A percentile compares a stretch with the other conserved stretches of the same genome.
phyloP scores from a whole-genome alignment of 495 filamentous ascomycete species.

The Daldinia caldariorum region DNA sequence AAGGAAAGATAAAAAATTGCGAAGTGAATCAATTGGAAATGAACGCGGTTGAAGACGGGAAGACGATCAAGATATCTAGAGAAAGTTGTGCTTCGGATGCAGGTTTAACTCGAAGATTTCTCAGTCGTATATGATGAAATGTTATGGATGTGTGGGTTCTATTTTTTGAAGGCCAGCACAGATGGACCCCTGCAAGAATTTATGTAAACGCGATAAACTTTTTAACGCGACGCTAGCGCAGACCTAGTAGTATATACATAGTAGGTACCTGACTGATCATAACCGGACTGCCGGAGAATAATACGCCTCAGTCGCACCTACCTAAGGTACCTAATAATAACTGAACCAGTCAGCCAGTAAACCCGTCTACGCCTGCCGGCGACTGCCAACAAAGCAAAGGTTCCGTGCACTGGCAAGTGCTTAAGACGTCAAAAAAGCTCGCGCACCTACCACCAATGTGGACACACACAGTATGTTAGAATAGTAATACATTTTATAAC shows the following conservation, averaged over 20 bases:
- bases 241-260: too few species aligned
- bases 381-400: too few species aligned
- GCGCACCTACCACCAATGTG: too few species aligned
- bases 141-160: neutral
- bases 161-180: conserved; percentile 12
- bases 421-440: too few species aligned
- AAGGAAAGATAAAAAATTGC: neutral
- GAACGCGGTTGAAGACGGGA: neutral
- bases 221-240: conserved; percentile 30
- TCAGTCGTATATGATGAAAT: conserved; percentile 12
- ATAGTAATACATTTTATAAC: too few species aligned
- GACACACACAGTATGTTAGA: too few species aligned
- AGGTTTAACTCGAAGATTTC: neutral
- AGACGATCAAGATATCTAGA: neutral
- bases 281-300: conserved; percentile 4
- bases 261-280: conserved; percentile 20
- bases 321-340: conserved; percentile 1
- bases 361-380: too few species aligned
- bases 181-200: conserved; percentile 24
- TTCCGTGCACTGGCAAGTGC: too few species aligned
- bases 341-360: too few species aligned
- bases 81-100: neutral
- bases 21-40: neutral
- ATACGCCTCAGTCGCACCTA: conserved; percentile 23
- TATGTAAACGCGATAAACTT: conserved; percentile 36